Conservation (phyloP, 2,329 filamentous ascomycete genomes). For the Xylaria digitata region DNA sequence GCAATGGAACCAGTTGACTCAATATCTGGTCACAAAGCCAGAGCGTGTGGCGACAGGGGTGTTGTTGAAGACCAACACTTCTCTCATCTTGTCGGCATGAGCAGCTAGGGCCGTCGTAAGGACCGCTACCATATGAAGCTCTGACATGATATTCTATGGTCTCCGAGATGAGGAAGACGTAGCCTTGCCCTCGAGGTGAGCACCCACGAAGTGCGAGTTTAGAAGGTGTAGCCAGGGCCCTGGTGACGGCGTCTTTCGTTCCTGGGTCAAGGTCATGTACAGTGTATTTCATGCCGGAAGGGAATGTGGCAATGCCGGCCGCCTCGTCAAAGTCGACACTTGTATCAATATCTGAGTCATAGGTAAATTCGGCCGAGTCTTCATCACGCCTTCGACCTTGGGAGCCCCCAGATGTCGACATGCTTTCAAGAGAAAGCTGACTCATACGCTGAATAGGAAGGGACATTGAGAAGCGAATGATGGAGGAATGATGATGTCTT, state of each 20-base stretch:
- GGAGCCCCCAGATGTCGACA: conserved; percentile 52
- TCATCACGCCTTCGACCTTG: conserved; percentile 47
- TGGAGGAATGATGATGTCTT: conserved; percentile 37
- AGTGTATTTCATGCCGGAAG: conserved; percentile 52
- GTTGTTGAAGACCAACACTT: conserved; percentile 40
- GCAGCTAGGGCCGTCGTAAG: conserved; percentile 58
- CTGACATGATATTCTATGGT: conserved; percentile 63
- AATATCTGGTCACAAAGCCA: conserved; percentile 67
- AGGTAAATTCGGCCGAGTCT: conserved; percentile 37
- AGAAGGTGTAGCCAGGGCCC: conserved; percentile 61
- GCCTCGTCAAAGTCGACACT: conserved; percentile 52
- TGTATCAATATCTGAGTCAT: conserved; percentile 45
- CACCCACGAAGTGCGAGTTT: conserved; percentile 63
- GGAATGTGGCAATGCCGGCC: conserved; percentile 51
- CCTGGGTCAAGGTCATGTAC: conserved; percentile 49
- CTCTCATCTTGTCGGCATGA: conserved; percentile 54
- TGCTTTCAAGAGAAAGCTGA: conserved; percentile 56
- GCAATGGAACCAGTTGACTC: conserved; percentile 59
- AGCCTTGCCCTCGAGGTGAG: conserved; percentile 59
- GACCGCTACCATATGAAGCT: conserved; percentile 57
- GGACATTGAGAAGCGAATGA: conserved; percentile 50
- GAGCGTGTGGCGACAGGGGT: conserved; percentile 61
- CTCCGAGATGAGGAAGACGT: conserved; percentile 68
- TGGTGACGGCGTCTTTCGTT: conserved; percentile 55
- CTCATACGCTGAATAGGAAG: conserved; percentile 52